Conservation (phyloP, 73 alveolate genomes). For the Urostyla sp. region DNA sequence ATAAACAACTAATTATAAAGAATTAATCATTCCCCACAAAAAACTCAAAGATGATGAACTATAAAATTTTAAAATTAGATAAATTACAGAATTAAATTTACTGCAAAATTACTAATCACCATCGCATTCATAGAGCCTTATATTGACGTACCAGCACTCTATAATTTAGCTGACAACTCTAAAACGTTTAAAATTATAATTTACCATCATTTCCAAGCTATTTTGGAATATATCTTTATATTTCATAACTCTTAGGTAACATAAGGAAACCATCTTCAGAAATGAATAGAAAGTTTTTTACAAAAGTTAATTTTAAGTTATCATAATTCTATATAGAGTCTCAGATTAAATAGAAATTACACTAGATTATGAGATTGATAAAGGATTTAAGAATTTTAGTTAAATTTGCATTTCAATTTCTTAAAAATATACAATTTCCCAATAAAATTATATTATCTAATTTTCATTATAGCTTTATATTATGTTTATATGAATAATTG, state of each 20-base stretch:
- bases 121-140: neutral
- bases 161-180: neutral
- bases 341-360: too few relatives aligned
- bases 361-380: neutral
- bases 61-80: neutral
- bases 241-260: too few relatives aligned
- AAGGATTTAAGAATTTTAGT: neutral
- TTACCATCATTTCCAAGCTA: neutral
- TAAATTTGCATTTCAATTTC: too few relatives aligned
- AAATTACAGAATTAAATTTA: neutral
- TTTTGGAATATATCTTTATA: neutral
- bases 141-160: neutral
- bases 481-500: too few relatives aligned
- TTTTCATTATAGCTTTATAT: too few relatives aligned
- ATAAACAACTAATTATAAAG: neutral
- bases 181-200: neutral
- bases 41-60: neutral
- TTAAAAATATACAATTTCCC: too few relatives aligned
- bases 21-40: slow-evolving; percentile 13
- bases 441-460: too few relatives aligned
- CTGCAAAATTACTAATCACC: neutral
- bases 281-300: too few relatives aligned
- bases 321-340: neutral
- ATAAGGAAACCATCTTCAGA: neutral
- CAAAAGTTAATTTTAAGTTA: neutral